Base-by-base conservation (phyloP, 768 basidiomycete genomes). In the Serendipita vermifera region DNA sequence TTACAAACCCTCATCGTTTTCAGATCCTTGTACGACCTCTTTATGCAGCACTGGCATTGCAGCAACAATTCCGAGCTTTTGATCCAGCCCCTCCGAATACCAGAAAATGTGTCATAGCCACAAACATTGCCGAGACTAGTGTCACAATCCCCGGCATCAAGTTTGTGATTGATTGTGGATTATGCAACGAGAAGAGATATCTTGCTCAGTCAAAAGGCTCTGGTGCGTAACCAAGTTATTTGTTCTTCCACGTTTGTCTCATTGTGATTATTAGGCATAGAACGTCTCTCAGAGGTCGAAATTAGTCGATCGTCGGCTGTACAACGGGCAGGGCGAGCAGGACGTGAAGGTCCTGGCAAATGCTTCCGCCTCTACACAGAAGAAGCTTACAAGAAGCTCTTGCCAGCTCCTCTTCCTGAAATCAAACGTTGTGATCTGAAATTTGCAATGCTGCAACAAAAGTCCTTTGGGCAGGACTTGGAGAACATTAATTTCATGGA, bases 91-190 rank as follows among this genome's bases (percentile, higher is more conserved):
- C 85, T 13, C 65, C 77, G 1, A 76, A 80, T 54, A 79, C 78
- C 1, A 80, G 96, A 57, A 93, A 97, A 69, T 87, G 92, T 69
- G 90, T 99, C 60, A 74, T 99, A 35, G 85, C 96, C 1, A 99
- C 96, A 15, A 99, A 98, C 68, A 93, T 99, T 58, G 96, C 96
- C 9, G 96, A 99, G 69, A 98, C 96, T 0, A 89, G 87, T 11
- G 90, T 99, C 66, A 98, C 96, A 13, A 96, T 99, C 64, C 91
- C 93, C 2, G 92, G 92, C 0, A 83, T 99, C 57, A 85, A 80
- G 63, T 98, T 88, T 67, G 93, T 99, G 5, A 87, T 99, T 35
- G 96, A 99, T 69, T 86, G 90, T 0, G 96, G 96, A 1, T 85
- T 92, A 67, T 88, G 85, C 65, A 99, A 98, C 68, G 93, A 97